These are phyloP conservation scores for Bertia moriformis DNA, from an alignment of 2,329 filamentous ascomycete genomes.

Conservation along the genomic window DNA sequence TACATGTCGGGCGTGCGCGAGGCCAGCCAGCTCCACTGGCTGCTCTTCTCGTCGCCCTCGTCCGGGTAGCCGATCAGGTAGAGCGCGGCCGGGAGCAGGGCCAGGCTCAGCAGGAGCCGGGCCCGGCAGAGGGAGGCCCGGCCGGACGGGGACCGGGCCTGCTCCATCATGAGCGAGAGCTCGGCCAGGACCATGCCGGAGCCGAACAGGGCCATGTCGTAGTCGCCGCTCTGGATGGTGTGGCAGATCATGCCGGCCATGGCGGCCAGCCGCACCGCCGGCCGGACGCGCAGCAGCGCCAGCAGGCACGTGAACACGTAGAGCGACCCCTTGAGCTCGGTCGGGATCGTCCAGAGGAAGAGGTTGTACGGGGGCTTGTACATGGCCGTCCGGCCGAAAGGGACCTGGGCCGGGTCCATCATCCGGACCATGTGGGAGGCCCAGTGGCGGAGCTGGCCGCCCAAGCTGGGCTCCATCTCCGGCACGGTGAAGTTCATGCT, in stretches of 20 bases:
- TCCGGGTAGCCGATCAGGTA: not conserved
- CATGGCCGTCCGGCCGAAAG: slow-evolving; percentile 16
- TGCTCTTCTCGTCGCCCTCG: not conserved
- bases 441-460: slow-evolving; percentile 15
- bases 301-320: slow-evolving; percentile 8
- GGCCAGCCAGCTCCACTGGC: not conserved
- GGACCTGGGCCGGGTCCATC: no score
- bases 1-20: not conserved
- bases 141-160: slow-evolving; percentile 2
- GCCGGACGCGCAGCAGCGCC: slow-evolving; percentile 4
- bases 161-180: slow-evolving; percentile 4
- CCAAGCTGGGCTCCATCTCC: slow-evolving; percentile 5
- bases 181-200: slow-evolving; percentile 9
- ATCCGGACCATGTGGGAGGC: slow-evolving; percentile 13
- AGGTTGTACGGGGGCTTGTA: slow-evolving; percentile 10
- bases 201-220: slow-evolving; percentile 8
- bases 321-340: slow-evolving; percentile 8
- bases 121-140: slow-evolving; percentile 1
- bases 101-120: no score
- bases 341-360: slow-evolving; percentile 9
- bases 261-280: slow-evolving; percentile 6
- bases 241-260: slow-evolving; percentile 4
- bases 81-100: not conserved
- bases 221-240: slow-evolving; percentile 5
- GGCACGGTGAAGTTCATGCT: slow-evolving; percentile 4